phyloP scores from a whole-genome alignment of 1,284 basidiomycete species.

The Leccinum pallidistipes region DNA sequence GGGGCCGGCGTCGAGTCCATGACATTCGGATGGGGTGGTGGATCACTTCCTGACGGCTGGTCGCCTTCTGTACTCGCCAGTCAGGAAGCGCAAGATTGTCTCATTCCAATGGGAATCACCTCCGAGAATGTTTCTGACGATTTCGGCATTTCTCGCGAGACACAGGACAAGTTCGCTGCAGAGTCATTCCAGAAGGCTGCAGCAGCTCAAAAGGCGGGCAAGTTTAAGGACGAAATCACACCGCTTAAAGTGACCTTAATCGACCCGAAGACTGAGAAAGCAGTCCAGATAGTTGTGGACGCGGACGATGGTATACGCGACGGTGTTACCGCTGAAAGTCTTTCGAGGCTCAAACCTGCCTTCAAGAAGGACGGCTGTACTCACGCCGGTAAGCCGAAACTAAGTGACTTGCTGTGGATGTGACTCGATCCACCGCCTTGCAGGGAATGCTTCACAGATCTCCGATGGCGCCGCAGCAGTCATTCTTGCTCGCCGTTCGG shows the following conservation, averaged over 20 bases:
- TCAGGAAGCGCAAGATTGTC: slow-evolving; percentile 87
- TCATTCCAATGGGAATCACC: slow-evolving; percentile 96
- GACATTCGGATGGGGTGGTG: slow-evolving; percentile 83
- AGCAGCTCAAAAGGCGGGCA: slow-evolving; percentile 86
- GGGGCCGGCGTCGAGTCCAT: slow-evolving; percentile 96
- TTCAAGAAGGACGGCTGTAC: slow-evolving; percentile 90
- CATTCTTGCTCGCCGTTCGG: slow-evolving; percentile 82
- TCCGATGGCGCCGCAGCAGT: slow-evolving; percentile 98
- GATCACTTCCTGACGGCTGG: slow-evolving; percentile 69
- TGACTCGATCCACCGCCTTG: slow-evolving; percentile 4
- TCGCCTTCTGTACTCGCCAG: slow-evolving; percentile 81
- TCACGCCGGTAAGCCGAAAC: slow-evolving; percentile 67
- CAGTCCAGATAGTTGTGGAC: slow-evolving; percentile 78
- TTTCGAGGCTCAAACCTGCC: slow-evolving; percentile 92
- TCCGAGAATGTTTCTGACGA: slow-evolving; percentile 93
- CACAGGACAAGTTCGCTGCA: slow-evolving; percentile 87
- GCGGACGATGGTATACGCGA: slow-evolving; percentile 91
- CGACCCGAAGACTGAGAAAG: slow-evolving; percentile 87
- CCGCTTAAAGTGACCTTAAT: slow-evolving; percentile 76
- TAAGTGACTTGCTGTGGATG: slow-evolving; percentile 1
- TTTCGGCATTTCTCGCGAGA: slow-evolving; percentile 70
- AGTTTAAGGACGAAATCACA: slow-evolving; percentile 91
- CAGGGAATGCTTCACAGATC: slow-evolving; percentile 89
- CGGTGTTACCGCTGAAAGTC: slow-evolving; percentile 86
- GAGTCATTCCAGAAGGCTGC: slow-evolving; percentile 86